These are phyloP conservation scores for Podospora pseudopauciseta DNA, from an alignment of 495 filamentous ascomycete genomes.

Conservation along the genomic window DNA sequence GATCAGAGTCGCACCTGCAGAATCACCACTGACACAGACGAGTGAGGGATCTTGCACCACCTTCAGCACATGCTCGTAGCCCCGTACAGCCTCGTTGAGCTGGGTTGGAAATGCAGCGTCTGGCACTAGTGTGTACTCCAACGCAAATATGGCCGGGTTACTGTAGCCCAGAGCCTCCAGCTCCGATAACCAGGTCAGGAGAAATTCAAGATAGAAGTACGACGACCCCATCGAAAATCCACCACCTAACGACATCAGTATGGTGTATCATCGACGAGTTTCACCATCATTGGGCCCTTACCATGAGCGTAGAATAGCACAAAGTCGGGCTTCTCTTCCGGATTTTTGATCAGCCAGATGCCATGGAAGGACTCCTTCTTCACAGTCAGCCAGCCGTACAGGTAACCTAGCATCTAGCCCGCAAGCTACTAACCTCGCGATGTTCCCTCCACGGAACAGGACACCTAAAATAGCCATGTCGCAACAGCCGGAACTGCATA, in stretches of 20 bases:
- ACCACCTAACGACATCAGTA: slow-evolving; percentile 46
- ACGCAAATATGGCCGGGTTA: slow-evolving; percentile 72
- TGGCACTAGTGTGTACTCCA: slow-evolving; percentile 78
- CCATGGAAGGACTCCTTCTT: slow-evolving; percentile 45
- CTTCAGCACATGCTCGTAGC: slow-evolving; percentile 62
- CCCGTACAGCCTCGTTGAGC: slow-evolving; percentile 58
- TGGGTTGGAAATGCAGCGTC: slow-evolving; percentile 66
- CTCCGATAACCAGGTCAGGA: slow-evolving; percentile 59
- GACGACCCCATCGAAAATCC: slow-evolving; percentile 74
- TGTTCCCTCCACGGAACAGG: slow-evolving; percentile 62
- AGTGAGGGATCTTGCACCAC: slow-evolving; percentile 49
- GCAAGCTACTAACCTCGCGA: slow-evolving; percentile 37
- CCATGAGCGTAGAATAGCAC: slow-evolving; percentile 73
- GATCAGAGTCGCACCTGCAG: slow-evolving; percentile 67
- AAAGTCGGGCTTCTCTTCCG: slow-evolving; percentile 56
- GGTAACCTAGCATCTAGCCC: slow-evolving; percentile 17
- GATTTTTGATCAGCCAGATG: slow-evolving; percentile 57
- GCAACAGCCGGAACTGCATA: slow-evolving; percentile 65
- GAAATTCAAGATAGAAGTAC: slow-evolving; percentile 79
- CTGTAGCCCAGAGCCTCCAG: slow-evolving; percentile 56
- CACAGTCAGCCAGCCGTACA: slow-evolving; percentile 16
- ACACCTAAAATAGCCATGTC: slow-evolving; percentile 60
- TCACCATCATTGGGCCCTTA: slow-evolving; percentile 26
- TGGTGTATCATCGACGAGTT: neutral
- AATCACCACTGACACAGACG: slow-evolving; percentile 68